Base-by-base conservation (phyloP, 768 basidiomycete species). In the Crassisporium funariophilum region DNA sequence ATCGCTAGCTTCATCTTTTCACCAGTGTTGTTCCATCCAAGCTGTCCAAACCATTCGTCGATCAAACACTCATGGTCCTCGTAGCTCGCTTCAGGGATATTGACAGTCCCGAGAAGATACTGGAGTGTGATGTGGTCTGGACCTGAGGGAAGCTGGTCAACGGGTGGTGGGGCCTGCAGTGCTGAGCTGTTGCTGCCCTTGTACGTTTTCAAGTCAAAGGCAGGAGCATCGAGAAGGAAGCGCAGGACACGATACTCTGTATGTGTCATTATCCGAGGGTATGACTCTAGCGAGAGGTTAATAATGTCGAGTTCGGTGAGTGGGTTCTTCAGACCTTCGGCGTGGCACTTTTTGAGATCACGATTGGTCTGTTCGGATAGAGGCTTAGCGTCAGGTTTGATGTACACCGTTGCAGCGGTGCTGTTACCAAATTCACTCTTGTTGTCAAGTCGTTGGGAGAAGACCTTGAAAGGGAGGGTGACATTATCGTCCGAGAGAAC, bases 11-110 rank as follows among this genome's bases (percentile, higher is more conserved):
- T 47, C 49, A 58, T 56, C 37, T 49, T 46, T 23, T 68, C 53
- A 0, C 59, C 59, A 2, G 45, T 27, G 8, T 41, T 50, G 25
- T 58, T 37, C 16, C 53, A 37, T 0, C 54, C 49, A 16, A 70
- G 51, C 49, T 72, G 71, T 1, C 21, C 36, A 12, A 68, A 52
- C 61, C 62, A 70, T 50, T 71, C 60, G 20, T 53, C 21, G 2
- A 71, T 49, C 0, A 74, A 51, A n/a, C 49, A 49, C 2, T 41
- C 29, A 52, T 72, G 69, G 7, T 66, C 71, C 15, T 71, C 62
- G 31, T 75, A 75, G 39, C 67, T 71, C 2, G 69, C 69, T 40
- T 76, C 72, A 2, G 66, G 53, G 34, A 72, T 65, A 45, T 65
- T 44, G 16, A 62, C 59, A 0, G 68, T 69, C 0, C 66, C 64